Base-by-base conservation (phyloP, 1,284 basidiomycete species). In the Cutaneotrichosporon sp. region DNA sequence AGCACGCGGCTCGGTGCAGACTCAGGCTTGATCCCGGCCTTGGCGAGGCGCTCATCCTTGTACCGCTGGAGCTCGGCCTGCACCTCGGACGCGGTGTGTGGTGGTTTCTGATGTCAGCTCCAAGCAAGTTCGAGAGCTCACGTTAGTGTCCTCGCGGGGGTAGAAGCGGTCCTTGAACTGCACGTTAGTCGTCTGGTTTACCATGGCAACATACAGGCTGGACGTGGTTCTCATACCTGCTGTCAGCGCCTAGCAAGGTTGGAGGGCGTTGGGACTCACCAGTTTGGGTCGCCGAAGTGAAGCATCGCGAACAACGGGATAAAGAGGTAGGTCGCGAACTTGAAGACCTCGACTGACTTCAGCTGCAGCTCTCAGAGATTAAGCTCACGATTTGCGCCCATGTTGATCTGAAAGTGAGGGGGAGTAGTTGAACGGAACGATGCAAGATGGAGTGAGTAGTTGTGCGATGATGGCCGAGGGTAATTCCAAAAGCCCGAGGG, bases 271-370 rank as follows among this genome's bases (percentile, higher is more conserved):
- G 14, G 5, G 10, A 70, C 77, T 57, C 34, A 96, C 92, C 92
- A 97, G 46, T 90, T 86, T 5, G 91, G 90, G 77, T 93, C 90
- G 60, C 92, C 92, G 74, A 91, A 95, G 77, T 94, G 90, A 60
- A 93, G 81, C 81, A 96, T 87, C 31, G 91, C 87, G 51, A 86
- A 84, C 59, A 95, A 86, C 0, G 93, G 93, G 69, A 95, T 88
- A 76, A 92, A 92, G 65, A 96, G 86, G 81, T 97, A 96, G 38
- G 92, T 82, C 2, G 87, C 87, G 72, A 93, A 93, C 81, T 91
- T 92, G 86, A 92, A 90, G 21, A 93, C 85, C 79, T 94, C 91
- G 62, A 94, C 77, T 79, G 47, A 76, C 18, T n/a, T 60, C 22
- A 50, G 58, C 53, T 32, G 16, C 0, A 7, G 1, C 13, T 38